Evolutionary conservation across 306 rosid species (phyloP).

Genomic region (Citrullus mucosospermus): DNA sequence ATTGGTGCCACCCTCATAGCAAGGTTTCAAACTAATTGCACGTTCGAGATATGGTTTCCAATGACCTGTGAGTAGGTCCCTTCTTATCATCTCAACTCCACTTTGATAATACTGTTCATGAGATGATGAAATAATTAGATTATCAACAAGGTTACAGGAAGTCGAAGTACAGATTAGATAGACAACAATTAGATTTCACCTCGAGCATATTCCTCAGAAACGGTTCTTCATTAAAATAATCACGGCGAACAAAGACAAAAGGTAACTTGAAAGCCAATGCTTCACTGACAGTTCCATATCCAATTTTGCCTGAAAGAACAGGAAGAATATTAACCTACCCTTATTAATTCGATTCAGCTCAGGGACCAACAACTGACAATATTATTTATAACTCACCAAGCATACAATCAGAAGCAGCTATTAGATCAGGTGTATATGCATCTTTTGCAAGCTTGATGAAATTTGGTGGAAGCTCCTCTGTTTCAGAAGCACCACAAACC

Average conservation of each 20-base stretch:
- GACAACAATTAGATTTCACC: slow-evolving; percentile 22
- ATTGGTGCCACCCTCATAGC: slow-evolving; percentile 88
- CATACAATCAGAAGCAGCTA: slow-evolving; percentile 97
- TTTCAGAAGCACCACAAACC: slow-evolving; percentile 95
- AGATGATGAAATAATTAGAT: background rate
- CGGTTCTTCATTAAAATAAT: slow-evolving; percentile 96
- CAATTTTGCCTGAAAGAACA: slow-evolving; percentile 76
- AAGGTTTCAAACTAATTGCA: slow-evolving; percentile 86
- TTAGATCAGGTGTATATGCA: slow-evolving; percentile 89
- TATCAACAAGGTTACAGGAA: slow-evolving; percentile 7
- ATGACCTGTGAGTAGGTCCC: slow-evolving; percentile 94
- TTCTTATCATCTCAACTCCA: slow-evolving; percentile 96
- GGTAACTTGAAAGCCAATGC: slow-evolving; percentile 88
- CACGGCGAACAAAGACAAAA: slow-evolving; percentile 96
- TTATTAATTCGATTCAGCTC: background rate
- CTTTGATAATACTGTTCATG: slow-evolving; percentile 59
- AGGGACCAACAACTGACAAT: background rate
- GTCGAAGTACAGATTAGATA: background rate
- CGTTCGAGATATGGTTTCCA: slow-evolving; percentile 98
- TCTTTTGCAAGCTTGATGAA: slow-evolving; percentile 61
- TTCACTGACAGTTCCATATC: slow-evolving; percentile 93
- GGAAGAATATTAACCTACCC: background rate
- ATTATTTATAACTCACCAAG: slow-evolving; percentile 50
- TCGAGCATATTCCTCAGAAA: slow-evolving; percentile 98
- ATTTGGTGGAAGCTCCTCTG: slow-evolving; percentile 68